These are phyloP conservation scores for Kodamaea jinghongensis DNA, from an alignment of 805 yeast genomes.

Conservation along the genomic window DNA sequence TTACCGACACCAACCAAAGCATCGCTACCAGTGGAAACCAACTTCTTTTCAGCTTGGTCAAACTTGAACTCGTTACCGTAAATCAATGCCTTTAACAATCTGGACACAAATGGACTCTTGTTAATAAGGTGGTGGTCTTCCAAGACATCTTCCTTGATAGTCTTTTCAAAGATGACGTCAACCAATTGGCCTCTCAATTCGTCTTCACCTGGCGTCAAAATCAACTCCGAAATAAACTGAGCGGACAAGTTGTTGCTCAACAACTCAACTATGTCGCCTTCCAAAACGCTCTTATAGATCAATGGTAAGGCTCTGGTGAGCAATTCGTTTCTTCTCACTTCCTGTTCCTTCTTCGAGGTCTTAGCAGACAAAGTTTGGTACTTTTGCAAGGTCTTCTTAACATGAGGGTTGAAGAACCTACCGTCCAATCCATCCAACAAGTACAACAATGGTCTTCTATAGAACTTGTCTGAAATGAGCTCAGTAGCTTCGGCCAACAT, in stretches of 20 bases:
- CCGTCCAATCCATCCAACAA: slow-evolving; percentile 75
- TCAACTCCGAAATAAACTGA: slow-evolving; percentile 76
- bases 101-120: slow-evolving; percentile 64
- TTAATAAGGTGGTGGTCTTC: slow-evolving; percentile 67
- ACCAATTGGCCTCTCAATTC: slow-evolving; percentile 48
- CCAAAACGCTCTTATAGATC: slow-evolving; percentile 50
- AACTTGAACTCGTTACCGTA: slow-evolving; percentile 85
- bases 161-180: slow-evolving; percentile 52
- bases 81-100: slow-evolving; percentile 71
- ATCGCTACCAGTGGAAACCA: slow-evolving; percentile 36
- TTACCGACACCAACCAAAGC: slow-evolving; percentile 50
- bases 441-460: slow-evolving; percentile 86
- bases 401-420: slow-evolving; percentile 73
- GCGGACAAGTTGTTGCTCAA: slow-evolving; percentile 69
- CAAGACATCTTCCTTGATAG: slow-evolving; percentile 60
- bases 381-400: slow-evolving; percentile 55
- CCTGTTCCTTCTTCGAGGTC: slow-evolving; percentile 85
- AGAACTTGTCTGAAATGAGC: slow-evolving; percentile 66
- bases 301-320: slow-evolving; percentile 62
- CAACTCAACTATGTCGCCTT: slow-evolving; percentile 15
- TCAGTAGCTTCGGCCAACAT: slow-evolving; percentile 48
- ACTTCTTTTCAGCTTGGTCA: slow-evolving; percentile 46
- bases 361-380: slow-evolving; percentile 57
- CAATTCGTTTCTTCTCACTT: slow-evolving; percentile 70
- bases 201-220: slow-evolving; percentile 53